phyloP scores from a whole-genome alignment of 768 basidiomycete genomes.

The Termitomyces bulborhizus region DNA sequence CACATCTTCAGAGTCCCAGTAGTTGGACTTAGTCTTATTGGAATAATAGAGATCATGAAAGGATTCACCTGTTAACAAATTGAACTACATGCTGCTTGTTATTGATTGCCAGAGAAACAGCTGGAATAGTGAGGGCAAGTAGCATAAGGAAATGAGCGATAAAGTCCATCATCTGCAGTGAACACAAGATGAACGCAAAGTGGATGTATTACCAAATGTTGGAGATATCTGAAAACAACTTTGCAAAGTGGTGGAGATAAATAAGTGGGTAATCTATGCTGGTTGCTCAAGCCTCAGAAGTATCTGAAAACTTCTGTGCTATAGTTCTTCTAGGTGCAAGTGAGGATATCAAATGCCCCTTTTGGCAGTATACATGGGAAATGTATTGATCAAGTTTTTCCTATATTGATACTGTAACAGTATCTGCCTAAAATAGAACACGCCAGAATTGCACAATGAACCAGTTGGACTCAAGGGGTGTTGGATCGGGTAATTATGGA shows the following conservation, averaged over 20 bases:
- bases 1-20: constrained; percentile 18
- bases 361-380: too few species aligned
- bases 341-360: too few species aligned
- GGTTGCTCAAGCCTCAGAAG: not conserved
- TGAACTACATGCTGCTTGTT: constrained; percentile 30
- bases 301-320: not conserved
- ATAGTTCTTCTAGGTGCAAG: too few species aligned
- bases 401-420: too few species aligned
- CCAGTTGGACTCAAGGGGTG: too few species aligned
- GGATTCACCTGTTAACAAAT: constrained; percentile 25
- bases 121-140: constrained; percentile 13
- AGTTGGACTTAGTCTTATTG: too few species aligned
- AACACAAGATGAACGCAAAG: not conserved
- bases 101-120: constrained; percentile 13
- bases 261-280: not conserved
- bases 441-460: too few species aligned
- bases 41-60: not conserved
- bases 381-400: too few species aligned
- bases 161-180: not conserved
- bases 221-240: too few species aligned
- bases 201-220: not conserved
- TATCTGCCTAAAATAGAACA: too few species aligned
- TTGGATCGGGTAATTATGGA: too few species aligned
- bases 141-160: constrained; percentile 14
- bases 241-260: not conserved